Base-by-base conservation (phyloP, 2,329 filamentous ascomycete species). In the Nannizzia gypsea region DNA sequence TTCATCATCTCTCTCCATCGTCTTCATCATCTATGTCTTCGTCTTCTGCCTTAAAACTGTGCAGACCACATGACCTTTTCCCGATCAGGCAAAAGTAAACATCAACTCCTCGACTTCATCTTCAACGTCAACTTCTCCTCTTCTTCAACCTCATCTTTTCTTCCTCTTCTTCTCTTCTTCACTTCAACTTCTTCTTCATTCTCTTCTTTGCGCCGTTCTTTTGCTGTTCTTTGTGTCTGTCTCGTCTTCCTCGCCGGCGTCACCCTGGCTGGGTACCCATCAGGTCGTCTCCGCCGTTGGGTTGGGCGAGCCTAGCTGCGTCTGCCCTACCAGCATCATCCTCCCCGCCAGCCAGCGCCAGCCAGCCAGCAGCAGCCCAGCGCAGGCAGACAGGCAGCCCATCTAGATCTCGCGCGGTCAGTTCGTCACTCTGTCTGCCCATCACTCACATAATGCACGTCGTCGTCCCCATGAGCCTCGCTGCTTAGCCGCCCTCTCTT, bases 91-190 rank as follows among this genome's bases (percentile, higher is more conserved):
- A 17, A 38, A 36, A 38, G 31, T 24, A 38, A 56, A 42, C 31
- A 24, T 38, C 20, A 56, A 42, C 31, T 22, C 17, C 28, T 24
- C 36, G 24, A 56, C 36, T 17, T 56, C 54, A 42, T 22, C 54
- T 22, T 58, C 40, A 22, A 40, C 40, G 6, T 59, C 44, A 22
- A 52, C 57, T 59, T 54, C 20, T 24, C 57, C 36, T 52, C 42
- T 1, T 24, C 57, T 20, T 54, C 46, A 2, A 36, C 57, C 3
- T 50, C 57, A 2, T 22, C 38, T n/a, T 15, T 17, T 52, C 31
- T 38, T 26, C 48, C 8, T 54, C 57, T 50, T 26, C 44, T 3
- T 15, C 24, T 15, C 56, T 28, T 6, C 13, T 38, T 26, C 28
- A 9, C 54, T 13, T 28, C 52, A 34, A 20, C 5, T 28, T 34